Conservation (phyloP, 805 yeast genomes). For the Kuraishia floccosa region DNA sequence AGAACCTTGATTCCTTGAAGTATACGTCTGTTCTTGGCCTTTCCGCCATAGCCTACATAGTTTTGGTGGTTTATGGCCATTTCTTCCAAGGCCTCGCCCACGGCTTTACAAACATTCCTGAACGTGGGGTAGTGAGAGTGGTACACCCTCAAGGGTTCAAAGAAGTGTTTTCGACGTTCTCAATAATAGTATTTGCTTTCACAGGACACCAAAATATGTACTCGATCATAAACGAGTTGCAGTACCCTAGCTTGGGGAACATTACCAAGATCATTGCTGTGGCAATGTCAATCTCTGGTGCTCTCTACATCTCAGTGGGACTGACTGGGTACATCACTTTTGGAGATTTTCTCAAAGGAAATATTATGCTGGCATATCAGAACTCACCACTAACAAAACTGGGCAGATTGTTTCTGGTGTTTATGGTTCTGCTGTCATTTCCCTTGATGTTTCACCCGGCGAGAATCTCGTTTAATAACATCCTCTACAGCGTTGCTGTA, state of each 20-base stretch:
- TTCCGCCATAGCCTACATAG: constrained; percentile 52
- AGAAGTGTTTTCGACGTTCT: constrained; percentile 50
- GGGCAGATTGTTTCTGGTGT: constrained; percentile 53
- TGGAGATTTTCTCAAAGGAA: constrained; percentile 56
- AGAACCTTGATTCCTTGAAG: constrained; percentile 55
- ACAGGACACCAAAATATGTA: constrained; percentile 78
- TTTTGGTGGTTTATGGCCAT: constrained; percentile 41
- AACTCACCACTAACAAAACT: constrained; percentile 31
- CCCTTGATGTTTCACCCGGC: constrained; percentile 80
- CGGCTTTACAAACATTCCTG: constrained; percentile 27
- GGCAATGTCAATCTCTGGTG: constrained; percentile 42
- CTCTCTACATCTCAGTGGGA: constrained; percentile 54
- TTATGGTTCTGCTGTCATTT: constrained; percentile 67
- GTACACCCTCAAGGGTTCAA: constrained; percentile 27
- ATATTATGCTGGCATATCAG: constrained; percentile 60
- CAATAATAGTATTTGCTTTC: constrained; percentile 68
- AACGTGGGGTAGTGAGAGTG: constrained; percentile 31
- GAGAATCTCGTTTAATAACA: constrained; percentile 61
- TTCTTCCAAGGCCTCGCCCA: constrained; percentile 18
- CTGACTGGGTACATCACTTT: constrained; percentile 62
- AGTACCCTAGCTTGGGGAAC: constrained; percentile 38
- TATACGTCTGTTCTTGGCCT: constrained; percentile 65
- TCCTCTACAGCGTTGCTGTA: constrained; percentile 32
- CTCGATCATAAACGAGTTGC: constrained; percentile 62
- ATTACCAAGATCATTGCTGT: constrained; percentile 28